Percentiles rank a stretch among this genome's conserved stretches.
Conservation (phyloP, 495 filamentous ascomycete genomes). For the Lasiosphaeria miniovina region DNA sequence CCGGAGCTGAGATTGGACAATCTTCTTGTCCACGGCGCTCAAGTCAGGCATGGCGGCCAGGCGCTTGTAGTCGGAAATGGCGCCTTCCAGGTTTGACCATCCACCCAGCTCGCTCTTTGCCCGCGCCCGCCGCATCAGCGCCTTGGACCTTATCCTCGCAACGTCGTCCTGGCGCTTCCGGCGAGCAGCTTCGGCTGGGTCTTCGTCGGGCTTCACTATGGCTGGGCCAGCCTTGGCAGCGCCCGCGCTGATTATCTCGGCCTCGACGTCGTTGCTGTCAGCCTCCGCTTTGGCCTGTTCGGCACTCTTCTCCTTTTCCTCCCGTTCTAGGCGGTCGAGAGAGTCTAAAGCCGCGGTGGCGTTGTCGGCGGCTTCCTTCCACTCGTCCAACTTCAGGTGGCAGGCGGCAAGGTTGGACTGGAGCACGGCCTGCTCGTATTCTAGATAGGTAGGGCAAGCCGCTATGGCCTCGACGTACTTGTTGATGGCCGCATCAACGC, state of each 20-base stretch:
- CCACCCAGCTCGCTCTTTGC: constrained; percentile 66
- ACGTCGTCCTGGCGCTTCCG: constrained; percentile 56
- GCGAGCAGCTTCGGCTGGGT: constrained; percentile 22
- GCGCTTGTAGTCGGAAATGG: constrained; percentile 70
- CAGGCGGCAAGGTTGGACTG: constrained; percentile 89
- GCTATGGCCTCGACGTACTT: constrained; percentile 83
- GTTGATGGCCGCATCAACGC: constrained; percentile 82
- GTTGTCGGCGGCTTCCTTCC: constrained; percentile 74
- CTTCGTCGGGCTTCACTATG: constrained; percentile 36
- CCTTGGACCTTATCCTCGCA: constrained; percentile 75
- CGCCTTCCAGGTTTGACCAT: constrained; percentile 80
- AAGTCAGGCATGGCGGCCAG: constrained; percentile 58
- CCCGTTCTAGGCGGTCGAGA: constrained; percentile 56
- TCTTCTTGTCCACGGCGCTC: constrained; percentile 57
- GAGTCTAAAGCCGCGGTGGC: constrained; percentile 72
- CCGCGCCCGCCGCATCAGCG: constrained; percentile 78
- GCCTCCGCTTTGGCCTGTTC: constrained; percentile 29
- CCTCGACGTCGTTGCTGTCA: constrained; percentile 58
- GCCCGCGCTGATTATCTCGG: constrained; percentile 52
- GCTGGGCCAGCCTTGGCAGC: constrained; percentile 47
- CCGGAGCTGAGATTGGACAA: constrained; percentile 62
- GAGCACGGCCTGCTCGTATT: constrained; percentile 85
- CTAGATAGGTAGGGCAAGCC: constrained; percentile 80
- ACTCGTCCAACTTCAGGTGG: constrained; percentile 80
- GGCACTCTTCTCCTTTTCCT: constrained; percentile 18